Base-by-base conservation (phyloP, 176 grass and related monocot species). In the Alloteropsis semialata region DNA sequence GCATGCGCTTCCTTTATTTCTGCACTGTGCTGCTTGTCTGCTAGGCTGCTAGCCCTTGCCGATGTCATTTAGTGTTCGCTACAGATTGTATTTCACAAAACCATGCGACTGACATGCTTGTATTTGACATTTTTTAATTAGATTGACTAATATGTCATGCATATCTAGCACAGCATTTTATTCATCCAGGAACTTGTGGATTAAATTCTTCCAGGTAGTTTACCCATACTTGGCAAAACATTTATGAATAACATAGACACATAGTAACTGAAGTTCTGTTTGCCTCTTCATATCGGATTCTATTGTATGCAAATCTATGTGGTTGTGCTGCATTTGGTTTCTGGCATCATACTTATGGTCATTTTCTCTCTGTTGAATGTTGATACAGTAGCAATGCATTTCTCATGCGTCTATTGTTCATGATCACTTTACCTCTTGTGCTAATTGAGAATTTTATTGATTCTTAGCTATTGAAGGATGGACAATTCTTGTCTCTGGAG, bases 401-500 rank as follows among this genome's bases (percentile, higher is more conserved):
- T 64, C 0, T 77, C 44, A 34, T 76, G 16, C 27, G 10, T 59
- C 17, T 75, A 43, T 63, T 71, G 67, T 42, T 77, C 4, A 18
- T 71, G 61, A 29, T 38, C 7, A 30, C 59, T 70, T 34, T 71
- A 77, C 5, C 49, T 71, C 14, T 74, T 45, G 24, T 66, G 36
- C 25, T 68, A 53, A 87, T 59, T 50, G 49, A 82, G 17, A 59
- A 4, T 6, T 34, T 42, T 88, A 11, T 84, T 76, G 4, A 28
- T 34, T 58, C 27, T 36, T 81, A 88, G 85, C 85, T 85, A 88
- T 91, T 21, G 89, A 91, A 84, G 85, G 89, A 72, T 91, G 89
- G 89, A 85, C 80, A 77, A 33, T 91, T 74, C 56, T 91, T 65
- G 77, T 88, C 49, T 72, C 77, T 16, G 89, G 89, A 57, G 85